Conservation (phyloP, 23 red algal genomes). For the Gracilaria vermiculophylla region DNA sequence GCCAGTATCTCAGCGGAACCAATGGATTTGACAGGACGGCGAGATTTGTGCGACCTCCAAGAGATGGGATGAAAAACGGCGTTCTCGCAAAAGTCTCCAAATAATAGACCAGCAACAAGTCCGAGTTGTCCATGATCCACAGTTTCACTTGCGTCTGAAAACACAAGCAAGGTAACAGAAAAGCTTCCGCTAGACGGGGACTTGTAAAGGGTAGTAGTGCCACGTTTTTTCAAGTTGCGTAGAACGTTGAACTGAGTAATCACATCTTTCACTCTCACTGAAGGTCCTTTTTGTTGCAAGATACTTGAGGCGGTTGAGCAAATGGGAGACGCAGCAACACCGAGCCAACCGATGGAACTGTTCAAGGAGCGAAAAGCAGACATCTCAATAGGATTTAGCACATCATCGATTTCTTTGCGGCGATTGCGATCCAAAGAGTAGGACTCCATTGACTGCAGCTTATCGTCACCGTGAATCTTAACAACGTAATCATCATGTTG, state of each 20-base stretch:
- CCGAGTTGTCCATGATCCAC: slow-evolving; percentile 6
- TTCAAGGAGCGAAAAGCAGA: slow-evolving; percentile 15
- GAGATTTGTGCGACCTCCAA: slow-evolving; percentile 30
- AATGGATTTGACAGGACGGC: slow-evolving; percentile 17
- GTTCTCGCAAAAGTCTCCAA: not conserved
- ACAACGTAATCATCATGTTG: not conserved
- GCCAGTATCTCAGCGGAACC: slow-evolving; percentile 39
- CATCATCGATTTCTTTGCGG: not conserved
- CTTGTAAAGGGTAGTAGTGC: not conserved
- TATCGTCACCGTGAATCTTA: not conserved
- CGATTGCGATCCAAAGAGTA: not conserved
- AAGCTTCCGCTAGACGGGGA: not conserved
- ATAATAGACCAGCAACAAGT: slow-evolving; percentile 1
- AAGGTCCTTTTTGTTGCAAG: slow-evolving; percentile 13
- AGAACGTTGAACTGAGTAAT: not conserved
- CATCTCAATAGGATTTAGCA: slow-evolving; percentile 5
- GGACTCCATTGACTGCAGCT: not conserved
- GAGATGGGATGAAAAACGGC: slow-evolving; percentile 43
- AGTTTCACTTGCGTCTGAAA: not conserved
- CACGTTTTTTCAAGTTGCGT: slow-evolving; percentile 1
- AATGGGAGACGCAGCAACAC: slow-evolving; percentile 22
- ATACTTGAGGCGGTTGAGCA: not conserved
- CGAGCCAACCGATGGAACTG: slow-evolving; percentile 11
- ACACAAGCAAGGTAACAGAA: not conserved
- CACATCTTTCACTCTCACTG: not conserved